phyloP scores from a whole-genome alignment of 441 rosid genomes.

The Arabidopsis lyrata region DNA sequence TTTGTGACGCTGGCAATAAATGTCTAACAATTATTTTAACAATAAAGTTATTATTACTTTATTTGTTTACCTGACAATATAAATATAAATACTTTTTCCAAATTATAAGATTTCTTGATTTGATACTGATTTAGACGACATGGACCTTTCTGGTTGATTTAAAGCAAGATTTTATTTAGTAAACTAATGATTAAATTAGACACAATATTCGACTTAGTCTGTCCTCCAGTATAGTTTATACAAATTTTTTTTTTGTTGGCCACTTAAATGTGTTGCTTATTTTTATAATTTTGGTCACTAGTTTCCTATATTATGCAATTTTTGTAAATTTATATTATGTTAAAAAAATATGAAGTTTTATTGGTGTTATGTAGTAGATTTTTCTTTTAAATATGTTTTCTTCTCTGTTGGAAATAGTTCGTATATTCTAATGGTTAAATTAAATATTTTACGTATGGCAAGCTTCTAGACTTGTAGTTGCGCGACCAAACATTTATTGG shows the following conservation, averaged over 20 bases:
- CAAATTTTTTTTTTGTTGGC: constrained; percentile 2
- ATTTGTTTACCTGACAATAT: constrained; percentile 27
- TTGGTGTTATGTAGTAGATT: too few species aligned
- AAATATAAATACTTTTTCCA: constrained; percentile 25
- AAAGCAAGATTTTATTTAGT: constrained; percentile 32
- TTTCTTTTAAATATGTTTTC: neutral
- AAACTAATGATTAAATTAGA: constrained; percentile 27
- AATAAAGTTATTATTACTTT: constrained; percentile 14
- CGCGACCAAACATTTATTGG: constrained; percentile 36
- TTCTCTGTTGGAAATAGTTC: constrained; percentile 10
- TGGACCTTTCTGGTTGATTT: constrained; percentile 30
- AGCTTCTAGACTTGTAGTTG: constrained; percentile 23
- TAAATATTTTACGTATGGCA: constrained; percentile 16
- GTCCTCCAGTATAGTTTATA: constrained; percentile 8
- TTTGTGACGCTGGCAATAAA: constrained; percentile 37
- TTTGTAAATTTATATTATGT: too few species aligned
- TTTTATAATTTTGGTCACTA: neutral
- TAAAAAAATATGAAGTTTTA: too few species aligned
- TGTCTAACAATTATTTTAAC: constrained; percentile 11
- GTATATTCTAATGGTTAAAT: constrained; percentile 6
- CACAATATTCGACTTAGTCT: constrained; percentile 23
- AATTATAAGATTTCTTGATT: constrained; percentile 31
- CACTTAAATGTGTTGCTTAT: neutral
- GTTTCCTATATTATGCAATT: too few species aligned
- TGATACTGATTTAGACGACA: constrained; percentile 28